phyloP scores from a whole-genome alignment of 2,329 filamentous ascomycete species.

The Hymenoscyphus scutula region DNA sequence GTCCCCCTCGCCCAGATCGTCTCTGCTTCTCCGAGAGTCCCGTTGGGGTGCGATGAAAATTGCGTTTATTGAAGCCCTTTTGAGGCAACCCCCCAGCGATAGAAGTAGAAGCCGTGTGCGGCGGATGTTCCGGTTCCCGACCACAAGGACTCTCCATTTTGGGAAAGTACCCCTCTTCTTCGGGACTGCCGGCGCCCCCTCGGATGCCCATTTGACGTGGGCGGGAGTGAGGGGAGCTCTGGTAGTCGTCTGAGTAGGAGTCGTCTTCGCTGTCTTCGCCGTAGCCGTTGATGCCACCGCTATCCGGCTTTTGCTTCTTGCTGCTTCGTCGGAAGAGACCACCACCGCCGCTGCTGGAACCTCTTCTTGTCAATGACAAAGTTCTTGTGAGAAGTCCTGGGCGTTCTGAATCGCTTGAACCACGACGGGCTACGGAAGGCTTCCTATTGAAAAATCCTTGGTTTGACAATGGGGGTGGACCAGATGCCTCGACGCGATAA shows the following conservation, averaged over 20 bases:
- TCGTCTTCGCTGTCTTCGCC: conserved; percentile 45
- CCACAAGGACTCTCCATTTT: conserved; percentile 17
- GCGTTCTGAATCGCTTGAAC: conserved; percentile 40
- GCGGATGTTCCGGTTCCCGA: conserved; percentile 20
- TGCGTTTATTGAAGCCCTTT: conserved; percentile 17
- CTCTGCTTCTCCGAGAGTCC: conserved; percentile 62
- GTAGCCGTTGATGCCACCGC: conserved; percentile 55
- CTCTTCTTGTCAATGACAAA: conserved; percentile 56
- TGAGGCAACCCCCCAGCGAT: conserved; percentile 24
- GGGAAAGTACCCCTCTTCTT: conserved; percentile 59
- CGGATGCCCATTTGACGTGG: conserved; percentile 29
- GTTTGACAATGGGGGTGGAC: conserved; percentile 29
- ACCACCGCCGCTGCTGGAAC: conserved; percentile 38
- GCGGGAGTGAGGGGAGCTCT: conserved; percentile 7
- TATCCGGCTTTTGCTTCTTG: conserved; percentile 38
- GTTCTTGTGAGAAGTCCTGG: conserved; percentile 51
- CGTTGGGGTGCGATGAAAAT: conserved; percentile 68
- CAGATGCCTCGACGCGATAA: conserved; percentile 31
- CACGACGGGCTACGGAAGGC: conserved; percentile 41
- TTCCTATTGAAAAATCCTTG: conserved; percentile 42
- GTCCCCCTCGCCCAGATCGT: conserved; percentile 51
- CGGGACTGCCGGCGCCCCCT: conserved; percentile 33
- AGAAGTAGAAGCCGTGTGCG: conserved; percentile 26
- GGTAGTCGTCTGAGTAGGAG: conserved; percentile 19
- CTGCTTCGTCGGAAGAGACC: conserved; percentile 49